phyloP scores from a whole-genome alignment of 441 rosid genomes.

The Metrosideros polymorpha region DNA sequence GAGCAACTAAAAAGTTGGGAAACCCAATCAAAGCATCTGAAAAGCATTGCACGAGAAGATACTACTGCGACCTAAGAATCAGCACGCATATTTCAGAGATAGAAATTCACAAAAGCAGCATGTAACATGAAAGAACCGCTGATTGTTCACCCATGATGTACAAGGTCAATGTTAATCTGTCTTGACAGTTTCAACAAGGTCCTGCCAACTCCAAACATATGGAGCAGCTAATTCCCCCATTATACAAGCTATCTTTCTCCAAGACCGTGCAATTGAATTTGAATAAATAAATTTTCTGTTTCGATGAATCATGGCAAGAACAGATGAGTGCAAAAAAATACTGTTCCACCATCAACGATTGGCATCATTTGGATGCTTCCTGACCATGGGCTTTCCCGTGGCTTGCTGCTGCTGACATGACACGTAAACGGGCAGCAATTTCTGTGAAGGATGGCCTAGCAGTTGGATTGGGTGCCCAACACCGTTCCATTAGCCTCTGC shows the following conservation, averaged over 20 bases:
- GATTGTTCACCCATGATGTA: background rate
- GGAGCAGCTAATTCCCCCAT: background rate
- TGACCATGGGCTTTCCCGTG: constrained; percentile 47
- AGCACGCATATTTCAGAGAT: background rate
- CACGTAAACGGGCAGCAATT: constrained; percentile 63
- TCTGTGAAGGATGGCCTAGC: constrained; percentile 83
- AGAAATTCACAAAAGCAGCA: background rate
- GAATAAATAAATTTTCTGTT: background rate
- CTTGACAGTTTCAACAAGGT: background rate
- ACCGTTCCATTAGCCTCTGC: constrained; percentile 74
- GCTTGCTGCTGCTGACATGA: constrained; percentile 62
- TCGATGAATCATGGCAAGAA: background rate
- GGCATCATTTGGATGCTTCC: constrained; percentile 48
- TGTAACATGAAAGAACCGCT: background rate
- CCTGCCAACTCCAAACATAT: background rate
- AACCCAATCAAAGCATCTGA: background rate
- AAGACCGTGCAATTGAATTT: background rate
- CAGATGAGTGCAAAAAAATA: background rate
- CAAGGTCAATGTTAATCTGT: background rate
- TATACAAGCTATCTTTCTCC: background rate
- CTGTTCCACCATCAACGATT: background rate
- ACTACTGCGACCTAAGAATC: background rate
- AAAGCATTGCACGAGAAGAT: background rate
- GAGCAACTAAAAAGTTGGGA: background rate
- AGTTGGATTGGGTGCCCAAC: constrained; percentile 89